Percentiles rank a stretch among this genome's conserved stretches.
These are phyloP conservation scores for Haberlea rhodopensis DNA, from an alignment of 257 asterid genomes.

Conservation along the genomic window DNA sequence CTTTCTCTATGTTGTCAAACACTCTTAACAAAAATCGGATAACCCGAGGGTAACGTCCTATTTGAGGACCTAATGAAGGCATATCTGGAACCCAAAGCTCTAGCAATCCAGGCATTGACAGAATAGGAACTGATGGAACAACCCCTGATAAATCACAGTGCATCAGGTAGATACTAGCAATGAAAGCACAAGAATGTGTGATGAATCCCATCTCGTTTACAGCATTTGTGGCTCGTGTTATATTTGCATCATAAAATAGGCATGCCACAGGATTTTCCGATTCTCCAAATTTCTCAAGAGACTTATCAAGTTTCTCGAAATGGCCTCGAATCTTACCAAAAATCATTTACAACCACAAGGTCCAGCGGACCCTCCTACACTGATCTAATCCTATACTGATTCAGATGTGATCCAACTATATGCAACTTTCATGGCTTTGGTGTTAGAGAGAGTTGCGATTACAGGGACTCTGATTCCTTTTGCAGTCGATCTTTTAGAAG, in stretches of 20 bases:
- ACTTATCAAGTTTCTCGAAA: conserved; percentile 32
- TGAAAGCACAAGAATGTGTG: conserved; percentile 61
- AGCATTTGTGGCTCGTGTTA: conserved; percentile 46
- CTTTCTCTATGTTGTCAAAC: conserved; percentile 48
- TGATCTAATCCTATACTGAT: conserved; percentile 44
- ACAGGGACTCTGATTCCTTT: conserved; percentile 51
- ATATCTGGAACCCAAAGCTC: conserved; percentile 40
- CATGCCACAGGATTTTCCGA: conserved; percentile 48
- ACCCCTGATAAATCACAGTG: conserved; percentile 42
- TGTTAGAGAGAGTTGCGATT: conserved; percentile 42
- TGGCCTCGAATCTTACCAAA: conserved; percentile 51
- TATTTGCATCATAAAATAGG: conserved; percentile 53
- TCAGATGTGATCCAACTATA: conserved; percentile 29
- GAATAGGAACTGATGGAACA: conserved; percentile 31
- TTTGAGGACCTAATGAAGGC: conserved; percentile 57
- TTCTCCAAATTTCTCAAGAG: conserved; percentile 37
- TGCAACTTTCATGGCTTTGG: conserved; percentile 32
- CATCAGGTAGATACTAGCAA: conserved; percentile 49
- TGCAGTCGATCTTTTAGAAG: conserved; percentile 49
- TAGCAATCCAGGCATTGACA: conserved; percentile 38
- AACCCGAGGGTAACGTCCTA: conserved; percentile 42
- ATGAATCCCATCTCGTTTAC: conserved; percentile 41
- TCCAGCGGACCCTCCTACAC: conserved; percentile 47
- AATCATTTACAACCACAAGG: conserved; percentile 53
- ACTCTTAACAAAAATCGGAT: conserved; percentile 38